Evolutionary conservation across 305 asterid genomes (phyloP), one percentile per base, ranked within the genome.

Genomic region (Withania somnifera): DNA sequence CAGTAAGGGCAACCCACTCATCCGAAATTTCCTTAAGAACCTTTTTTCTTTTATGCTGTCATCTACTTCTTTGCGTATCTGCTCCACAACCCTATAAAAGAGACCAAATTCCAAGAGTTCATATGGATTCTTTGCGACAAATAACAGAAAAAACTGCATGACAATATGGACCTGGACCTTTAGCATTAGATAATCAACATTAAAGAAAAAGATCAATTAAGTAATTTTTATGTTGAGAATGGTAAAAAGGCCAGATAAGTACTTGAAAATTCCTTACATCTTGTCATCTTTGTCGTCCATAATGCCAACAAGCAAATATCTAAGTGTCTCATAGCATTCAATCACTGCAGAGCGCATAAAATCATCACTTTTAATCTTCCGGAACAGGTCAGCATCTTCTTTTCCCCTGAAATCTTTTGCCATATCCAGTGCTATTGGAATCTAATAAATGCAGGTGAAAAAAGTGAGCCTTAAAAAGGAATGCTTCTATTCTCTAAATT

Each of bases 381-480:
- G 88, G 89, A 93, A 90, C 84, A 97, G 91, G 57, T 97, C 99
- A 84, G 86, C 93, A 85, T 97, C 98, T 64, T 95, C 97, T 87
- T 86, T 88, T 87, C 90, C 97, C 85, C 88, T 97, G 89, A 88
- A 89, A 86, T 92, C 98, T 88, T 95, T 95, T 67, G 97, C 99
- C 98, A 97, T 97, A 91, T 95, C 99, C 87, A 97, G 86, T 51
- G 98, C 99, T 84, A 95, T 97, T 58, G 99, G 99, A 90, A 97
- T 97, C 99, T 97, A 84, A 77, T 26, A 85, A 71, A 82, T 77
- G 54, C 81, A 81, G 28, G 34, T 42, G 26, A 86, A 83, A 61
- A 81, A 50, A 82, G 79, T 81, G 64, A 90, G 89, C 80, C 86
- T 71, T 75, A 56, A 82, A 57, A 20, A 77, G 42, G 84, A 84